Evolutionary conservation across 192 early-diverging fungal species (phyloP).

Genomic region (Podila minutissima): DNA sequence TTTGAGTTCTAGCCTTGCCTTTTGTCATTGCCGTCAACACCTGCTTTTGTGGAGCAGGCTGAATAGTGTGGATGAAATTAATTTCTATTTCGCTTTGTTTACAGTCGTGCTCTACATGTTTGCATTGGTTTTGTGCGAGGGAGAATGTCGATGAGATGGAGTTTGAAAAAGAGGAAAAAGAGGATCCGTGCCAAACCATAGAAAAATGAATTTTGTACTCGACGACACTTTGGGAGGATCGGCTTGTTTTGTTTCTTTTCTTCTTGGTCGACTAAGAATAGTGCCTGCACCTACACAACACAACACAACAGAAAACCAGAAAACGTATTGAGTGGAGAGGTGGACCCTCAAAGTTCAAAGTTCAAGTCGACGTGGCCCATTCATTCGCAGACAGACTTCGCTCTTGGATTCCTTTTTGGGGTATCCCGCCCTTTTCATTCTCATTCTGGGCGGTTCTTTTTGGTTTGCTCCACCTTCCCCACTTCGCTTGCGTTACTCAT

Average conservation of each 20-base stretch:
- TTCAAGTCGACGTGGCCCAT: not conserved
- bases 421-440: constrained; percentile 19
- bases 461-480: too few relatives aligned
- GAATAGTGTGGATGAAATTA: too few relatives aligned
- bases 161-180: constrained; percentile 13
- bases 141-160: not conserved
- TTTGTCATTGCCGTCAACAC: too few relatives aligned
- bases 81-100: constrained; percentile 1
- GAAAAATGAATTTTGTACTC: not conserved
- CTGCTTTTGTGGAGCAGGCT: too few relatives aligned
- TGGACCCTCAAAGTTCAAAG: not conserved
- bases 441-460: not conserved
- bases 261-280: constrained; percentile 4
- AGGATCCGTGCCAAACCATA: constrained; percentile 26
- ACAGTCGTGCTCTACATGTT: not conserved
- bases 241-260: not conserved
- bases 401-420: constrained; percentile 29
- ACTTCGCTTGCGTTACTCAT: too few relatives aligned
- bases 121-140: too few relatives aligned
- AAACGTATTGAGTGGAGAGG: too few relatives aligned
- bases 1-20: too few relatives aligned
- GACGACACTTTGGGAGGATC: too few relatives aligned
- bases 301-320: not conserved
- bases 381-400: not conserved
- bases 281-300: not conserved